These are phyloP conservation scores for Pholiota conissans DNA, from an alignment of 768 basidiomycete genomes.

Conservation along the genomic window DNA sequence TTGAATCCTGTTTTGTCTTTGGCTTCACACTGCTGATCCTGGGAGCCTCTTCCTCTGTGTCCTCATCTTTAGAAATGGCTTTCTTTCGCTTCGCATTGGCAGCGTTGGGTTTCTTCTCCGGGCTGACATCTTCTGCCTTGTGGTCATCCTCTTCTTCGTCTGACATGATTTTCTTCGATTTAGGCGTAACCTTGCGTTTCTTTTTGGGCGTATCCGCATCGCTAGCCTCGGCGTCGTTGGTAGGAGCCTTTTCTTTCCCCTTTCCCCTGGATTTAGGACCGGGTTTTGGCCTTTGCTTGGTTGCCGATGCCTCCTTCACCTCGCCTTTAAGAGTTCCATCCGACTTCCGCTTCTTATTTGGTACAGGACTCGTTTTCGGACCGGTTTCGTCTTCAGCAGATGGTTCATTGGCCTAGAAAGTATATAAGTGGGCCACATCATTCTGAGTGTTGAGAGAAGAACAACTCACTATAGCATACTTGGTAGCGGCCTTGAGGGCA, in stretches of 20 bases:
- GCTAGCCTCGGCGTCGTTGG: constrained; percentile 1
- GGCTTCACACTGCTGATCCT: background rate
- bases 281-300: background rate
- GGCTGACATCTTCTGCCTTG: constrained; percentile 2
- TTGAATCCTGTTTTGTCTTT: constrained; percentile 1
- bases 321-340: background rate
- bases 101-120: constrained; percentile 9
- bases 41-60: background rate
- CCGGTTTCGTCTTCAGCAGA: constrained; percentile 8
- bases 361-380: constrained; percentile 2
- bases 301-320: constrained; percentile 6
- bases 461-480: constrained; percentile 38
- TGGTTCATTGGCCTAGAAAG: constrained; percentile 14
- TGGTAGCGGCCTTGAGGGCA: constrained; percentile 42
- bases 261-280: constrained; percentile 11
- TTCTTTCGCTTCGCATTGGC: constrained; percentile 14
- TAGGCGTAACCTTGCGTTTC: background rate
- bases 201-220: background rate
- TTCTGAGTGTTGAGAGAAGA: no score
- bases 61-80: constrained; percentile 8
- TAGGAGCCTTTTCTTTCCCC: constrained; percentile 9
- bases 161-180: background rate
- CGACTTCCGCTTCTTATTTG: constrained; percentile 16
- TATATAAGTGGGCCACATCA: no score
- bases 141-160: constrained; percentile 8